Evolutionary conservation across 2,329 filamentous ascomycete genomes (phyloP).

Genomic region (Trichoderma endophyticum): DNA sequence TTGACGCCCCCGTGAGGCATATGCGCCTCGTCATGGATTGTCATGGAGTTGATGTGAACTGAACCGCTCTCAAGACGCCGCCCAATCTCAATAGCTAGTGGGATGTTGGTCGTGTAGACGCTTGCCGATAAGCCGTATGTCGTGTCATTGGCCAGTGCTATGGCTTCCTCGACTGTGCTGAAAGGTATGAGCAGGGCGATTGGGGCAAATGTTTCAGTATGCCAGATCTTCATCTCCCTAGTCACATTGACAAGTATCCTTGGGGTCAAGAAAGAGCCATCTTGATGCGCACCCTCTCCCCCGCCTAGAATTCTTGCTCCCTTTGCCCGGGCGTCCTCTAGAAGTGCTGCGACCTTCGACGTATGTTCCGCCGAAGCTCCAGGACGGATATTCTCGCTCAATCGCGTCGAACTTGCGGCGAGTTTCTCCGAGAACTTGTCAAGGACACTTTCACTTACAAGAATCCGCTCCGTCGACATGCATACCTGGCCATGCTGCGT

Average conservation of each 20-base stretch:
- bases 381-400: not conserved
- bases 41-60: constrained; percentile 65
- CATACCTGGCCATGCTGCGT: not conserved
- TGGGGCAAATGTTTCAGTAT: not conserved
- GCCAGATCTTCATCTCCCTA: not conserved
- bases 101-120: not conserved
- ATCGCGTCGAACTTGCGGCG: not conserved
- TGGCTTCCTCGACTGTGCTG: not conserved
- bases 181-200: not conserved
- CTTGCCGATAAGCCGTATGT: not conserved
- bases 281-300: not conserved
- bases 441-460: not conserved
- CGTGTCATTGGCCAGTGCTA: not conserved
- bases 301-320: not conserved
- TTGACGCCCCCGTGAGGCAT: constrained; percentile 68
- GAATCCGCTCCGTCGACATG: not conserved
- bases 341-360: not conserved
- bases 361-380: not conserved
- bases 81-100: not conserved
- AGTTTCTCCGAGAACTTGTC: not conserved
- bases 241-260: not conserved
- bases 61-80: constrained; percentile 63
- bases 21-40: constrained; percentile 60
- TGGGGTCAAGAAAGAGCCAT: not conserved
- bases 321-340: not conserved